Evolutionary conservation across 1,284 basidiomycete species (phyloP).

Genomic region (Microbotryum silenes-acaulis): DNA sequence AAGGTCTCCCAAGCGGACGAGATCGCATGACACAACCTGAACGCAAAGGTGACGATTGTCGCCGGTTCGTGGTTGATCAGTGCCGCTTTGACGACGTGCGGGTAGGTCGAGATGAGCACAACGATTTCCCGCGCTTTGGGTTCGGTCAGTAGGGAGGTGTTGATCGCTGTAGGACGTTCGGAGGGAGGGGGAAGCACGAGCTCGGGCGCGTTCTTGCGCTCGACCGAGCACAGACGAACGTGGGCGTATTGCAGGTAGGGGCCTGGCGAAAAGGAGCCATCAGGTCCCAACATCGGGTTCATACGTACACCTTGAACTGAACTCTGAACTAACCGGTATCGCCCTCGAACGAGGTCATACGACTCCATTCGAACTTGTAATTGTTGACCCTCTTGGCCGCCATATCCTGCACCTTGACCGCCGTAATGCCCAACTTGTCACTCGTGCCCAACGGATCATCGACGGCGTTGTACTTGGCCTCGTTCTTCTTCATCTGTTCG

Average conservation of each 20-base stretch:
- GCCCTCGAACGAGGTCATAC: slow-evolving; percentile 94
- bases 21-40: slow-evolving; percentile 58
- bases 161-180: slow-evolving; percentile 54
- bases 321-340: slow-evolving; percentile 62
- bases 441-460: slow-evolving; percentile 76
- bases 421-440: slow-evolving; percentile 85
- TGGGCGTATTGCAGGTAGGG: slow-evolving; percentile 95
- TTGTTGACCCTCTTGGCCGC: slow-evolving; percentile 90
- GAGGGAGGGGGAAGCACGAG: slow-evolving; percentile 64
- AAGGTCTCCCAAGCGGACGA: slow-evolving; percentile 81
- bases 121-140: slow-evolving; percentile 78
- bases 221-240: slow-evolving; percentile 85
- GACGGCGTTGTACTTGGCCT: slow-evolving; percentile 82
- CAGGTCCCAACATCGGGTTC: too few species aligned
- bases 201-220: slow-evolving; percentile 79
- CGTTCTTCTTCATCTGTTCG: slow-evolving; percentile 92
- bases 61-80: slow-evolving; percentile 82
- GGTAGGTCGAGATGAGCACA: slow-evolving; percentile 79
- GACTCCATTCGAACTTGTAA: slow-evolving; percentile 89
- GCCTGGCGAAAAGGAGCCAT: slow-evolving; percentile 1
- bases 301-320: too few species aligned
- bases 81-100: slow-evolving; percentile 78
- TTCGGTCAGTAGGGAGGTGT: slow-evolving; percentile 60
- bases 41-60: slow-evolving; percentile 59
- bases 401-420: slow-evolving; percentile 99